Conservation (phyloP, 768 basidiomycete species). For the Suillus subluteus region DNA sequence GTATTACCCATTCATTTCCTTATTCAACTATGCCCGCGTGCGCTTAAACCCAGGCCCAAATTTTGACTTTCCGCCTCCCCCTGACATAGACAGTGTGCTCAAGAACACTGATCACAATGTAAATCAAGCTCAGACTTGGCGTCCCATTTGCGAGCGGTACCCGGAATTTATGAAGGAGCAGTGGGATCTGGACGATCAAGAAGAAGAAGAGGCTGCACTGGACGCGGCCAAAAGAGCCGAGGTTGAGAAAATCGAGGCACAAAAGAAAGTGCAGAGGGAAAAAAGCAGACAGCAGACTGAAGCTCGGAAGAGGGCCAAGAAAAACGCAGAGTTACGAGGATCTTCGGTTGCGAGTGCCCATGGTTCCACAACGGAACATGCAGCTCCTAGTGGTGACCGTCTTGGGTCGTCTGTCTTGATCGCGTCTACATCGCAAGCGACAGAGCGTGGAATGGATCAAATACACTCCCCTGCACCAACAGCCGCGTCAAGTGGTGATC, state of each 20-base stretch:
- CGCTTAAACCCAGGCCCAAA: conserved; percentile 87
- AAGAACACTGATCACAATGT: conserved; percentile 33
- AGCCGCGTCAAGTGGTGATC: conserved; percentile 51
- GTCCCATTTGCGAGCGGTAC: conserved; percentile 85
- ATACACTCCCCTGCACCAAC: conserved; percentile 56
- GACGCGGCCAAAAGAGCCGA: conserved; percentile 46
- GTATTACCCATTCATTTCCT: conserved; percentile 93
- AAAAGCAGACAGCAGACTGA: conserved; percentile 56
- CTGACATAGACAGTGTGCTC: conserved; percentile 73
- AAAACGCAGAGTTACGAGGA: conserved; percentile 28
- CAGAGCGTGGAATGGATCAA: conserved; percentile 37
- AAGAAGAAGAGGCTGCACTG: conserved; percentile 68
- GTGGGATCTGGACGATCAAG: conserved; percentile 71
- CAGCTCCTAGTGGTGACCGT: conserved; percentile 26
- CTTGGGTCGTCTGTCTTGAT: conserved; percentile 32
- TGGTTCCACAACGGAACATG: conserved; percentile 33
- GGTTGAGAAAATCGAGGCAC: conserved; percentile 44
- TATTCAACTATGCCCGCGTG: conserved; percentile 89
- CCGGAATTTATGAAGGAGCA: conserved; percentile 84
- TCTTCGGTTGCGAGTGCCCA: conserved; percentile 27
- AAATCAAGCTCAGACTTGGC: conserved; percentile 56
- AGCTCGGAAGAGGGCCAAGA: conserved; percentile 54
- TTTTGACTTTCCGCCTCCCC: conserved; percentile 80
- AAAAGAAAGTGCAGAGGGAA: conserved; percentile 45
- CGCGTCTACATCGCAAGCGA: conserved; percentile 24